Evolutionary conservation across 345 rosid genomes (phyloP), one percentile per base, ranked within the genome.

Genomic region (Eucalyptus pauciflora): DNA sequence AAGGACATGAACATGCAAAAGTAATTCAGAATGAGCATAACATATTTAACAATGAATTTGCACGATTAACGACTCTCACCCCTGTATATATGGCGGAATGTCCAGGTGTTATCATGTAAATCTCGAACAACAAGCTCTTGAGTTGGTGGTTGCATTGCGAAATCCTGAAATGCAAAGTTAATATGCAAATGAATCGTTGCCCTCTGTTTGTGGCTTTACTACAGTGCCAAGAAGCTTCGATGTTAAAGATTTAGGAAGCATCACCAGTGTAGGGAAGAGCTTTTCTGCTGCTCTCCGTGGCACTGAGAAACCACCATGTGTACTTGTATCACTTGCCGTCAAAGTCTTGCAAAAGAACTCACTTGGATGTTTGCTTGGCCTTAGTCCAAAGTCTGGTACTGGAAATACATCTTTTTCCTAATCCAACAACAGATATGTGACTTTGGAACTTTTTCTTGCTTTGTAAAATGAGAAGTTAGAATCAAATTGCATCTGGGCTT

Each of bases 221-320:
- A 37, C 48, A 6, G 43, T 20, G 48, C 46, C 48, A 20, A 76
- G 83, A 76, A 76, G 46, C 83, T 76, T 10, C 27, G 1, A 76
- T 20, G 48, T 76, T 20, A 76, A 87, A 87, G 71, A 71, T 76
- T 86, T 64, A 48, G 14, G 56, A 83, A 88, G 86, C 50, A 95
- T 92, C 87, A 97, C 99, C 96, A 98, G 86, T 13, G 95, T 92
- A 90, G 99, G 99, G 90, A 98, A 98, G 80, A 98, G 99, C 94
- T 98, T 98, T 90, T 98, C 99, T 37, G 99, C 99, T 18, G 99
- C 99, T 91, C 99, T 93, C 24, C 99, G 96, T 85, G 99, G 99
- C 89, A 98, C 99, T 3, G 99, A 98, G 94, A 98, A 98, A 89
- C 99, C 99, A 88, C 99, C 99, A 90, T 98, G 99, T 27, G 99